Evolutionary conservation across 2,329 filamentous ascomycete genomes (phyloP), one percentile per base, ranked within the genome.

Genomic region (Blastomyces parvus): DNA sequence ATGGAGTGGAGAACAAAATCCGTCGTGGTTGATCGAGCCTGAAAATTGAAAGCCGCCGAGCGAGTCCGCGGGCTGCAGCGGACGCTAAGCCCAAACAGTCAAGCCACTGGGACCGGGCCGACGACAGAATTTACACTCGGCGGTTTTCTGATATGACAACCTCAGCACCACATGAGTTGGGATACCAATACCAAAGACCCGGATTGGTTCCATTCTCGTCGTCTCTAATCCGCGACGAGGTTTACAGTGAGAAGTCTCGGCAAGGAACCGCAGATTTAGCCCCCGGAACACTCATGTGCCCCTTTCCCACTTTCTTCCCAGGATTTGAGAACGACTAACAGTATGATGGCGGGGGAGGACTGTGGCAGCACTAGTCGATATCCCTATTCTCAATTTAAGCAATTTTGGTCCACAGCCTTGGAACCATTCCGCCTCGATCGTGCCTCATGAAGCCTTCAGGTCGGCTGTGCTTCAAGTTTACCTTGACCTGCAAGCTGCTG

Each of bases 21-120:
- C 33, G 33, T 36, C 33, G 33, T 36, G 11, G 8, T 5, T 33
- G 33, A 36, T 36, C 6, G 27, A 2, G 1, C 7, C 25, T 33
- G 50, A 33, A 30, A 30, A 33, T 53, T 33, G 27, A n/a, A 53
- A 33, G 50, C 25, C 27, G 27, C 33, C 2, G 14, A 13, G 19
- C 0, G 22, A 36, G 25, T 56, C 33, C 53, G 53, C 53, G 53
- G 44, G 53, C 53, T 42, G 55, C 9, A 17, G 36, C 36, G 55
- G 55, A 57, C 55, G 55, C 55, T 57, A 57, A 38, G 36, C 55
- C 55, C 27, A 57, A 57, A 38, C 55, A 36, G 53, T 8, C 50
- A 53, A 22, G 27, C 52, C 50, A 30, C 27, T 19, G 6, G 2
- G 46, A 6, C 46, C n/a, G 33, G n/a, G n/a, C n/a, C n/a, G n/a